Percentiles rank a stretch among this genome's conserved stretches.
Conservation (phyloP, 2,329 filamentous ascomycete species). For the Penicillium sp. region DNA sequence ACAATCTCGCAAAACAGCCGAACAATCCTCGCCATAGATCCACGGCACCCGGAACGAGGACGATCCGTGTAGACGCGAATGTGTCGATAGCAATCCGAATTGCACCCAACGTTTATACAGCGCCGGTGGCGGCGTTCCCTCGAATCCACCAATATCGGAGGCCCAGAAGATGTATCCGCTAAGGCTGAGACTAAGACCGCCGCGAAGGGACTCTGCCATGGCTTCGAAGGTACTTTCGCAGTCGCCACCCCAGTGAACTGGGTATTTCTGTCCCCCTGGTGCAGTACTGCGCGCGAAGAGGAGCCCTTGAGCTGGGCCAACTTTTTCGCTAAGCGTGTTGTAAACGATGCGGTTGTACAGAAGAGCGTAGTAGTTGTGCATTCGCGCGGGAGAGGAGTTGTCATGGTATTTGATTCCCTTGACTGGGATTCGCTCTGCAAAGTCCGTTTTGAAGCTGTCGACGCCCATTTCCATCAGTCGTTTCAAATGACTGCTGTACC, state of each 20-base stretch:
- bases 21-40: constrained; percentile 65
- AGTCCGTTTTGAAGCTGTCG: constrained; percentile 73
- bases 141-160: constrained; percentile 70
- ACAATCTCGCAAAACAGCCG: constrained; percentile 55
- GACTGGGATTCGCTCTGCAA: constrained; percentile 69
- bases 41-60: constrained; percentile 72
- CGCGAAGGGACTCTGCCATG: constrained; percentile 68
- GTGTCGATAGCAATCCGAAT: constrained; percentile 69
- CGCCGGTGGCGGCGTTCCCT: constrained; percentile 64
- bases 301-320: constrained; percentile 55
- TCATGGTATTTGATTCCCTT: constrained; percentile 66
- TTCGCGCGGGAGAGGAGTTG: constrained; percentile 58
- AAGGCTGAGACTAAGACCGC: constrained; percentile 62
- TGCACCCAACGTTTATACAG: constrained; percentile 77
- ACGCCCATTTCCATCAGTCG: constrained; percentile 67
- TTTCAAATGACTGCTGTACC: constrained; percentile 63
- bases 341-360: constrained; percentile 70
- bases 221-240: constrained; percentile 72
- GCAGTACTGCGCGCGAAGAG: constrained; percentile 67
- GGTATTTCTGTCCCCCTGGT: constrained; percentile 67
- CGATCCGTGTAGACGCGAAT: constrained; percentile 68
- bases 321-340: constrained; percentile 57
- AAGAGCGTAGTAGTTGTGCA: constrained; percentile 78
- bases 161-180: constrained; percentile 68
- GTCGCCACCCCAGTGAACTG: constrained; percentile 71